Percentiles rank a stretch among this genome's conserved stretches.
phyloP scores from a whole-genome alignment of 2,329 filamentous ascomycete genomes.

The Chaetomium sp. region DNA sequence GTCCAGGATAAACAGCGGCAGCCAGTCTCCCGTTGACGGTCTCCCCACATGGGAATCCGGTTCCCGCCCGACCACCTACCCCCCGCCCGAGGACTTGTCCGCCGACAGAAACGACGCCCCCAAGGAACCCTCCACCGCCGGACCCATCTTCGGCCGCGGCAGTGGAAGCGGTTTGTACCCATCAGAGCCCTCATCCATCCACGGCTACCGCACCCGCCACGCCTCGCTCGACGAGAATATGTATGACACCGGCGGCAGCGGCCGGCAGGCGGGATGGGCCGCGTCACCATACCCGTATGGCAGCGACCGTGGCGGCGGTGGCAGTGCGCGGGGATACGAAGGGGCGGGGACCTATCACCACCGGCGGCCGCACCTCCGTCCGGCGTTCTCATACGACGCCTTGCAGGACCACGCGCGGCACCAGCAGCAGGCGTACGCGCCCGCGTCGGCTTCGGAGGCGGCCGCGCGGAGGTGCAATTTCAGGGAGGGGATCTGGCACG shows the following conservation, averaged over 20 bases:
- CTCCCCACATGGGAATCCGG: conserved; percentile 61
- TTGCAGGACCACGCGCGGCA: conserved; percentile 23
- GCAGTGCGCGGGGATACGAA: background rate
- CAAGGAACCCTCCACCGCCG: background rate
- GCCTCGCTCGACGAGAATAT: conserved; percentile 28
- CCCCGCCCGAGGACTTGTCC: conserved; percentile 44
- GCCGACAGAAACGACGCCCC: conserved; percentile 25
- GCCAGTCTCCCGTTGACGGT: conserved; percentile 58
- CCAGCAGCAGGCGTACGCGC: conserved; percentile 18
- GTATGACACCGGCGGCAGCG: conserved; percentile 20
- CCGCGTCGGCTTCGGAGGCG: background rate
- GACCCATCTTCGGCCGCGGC: background rate
- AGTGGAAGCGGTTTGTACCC: conserved; percentile 5
- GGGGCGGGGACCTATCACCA: background rate
- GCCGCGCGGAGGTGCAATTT: background rate
- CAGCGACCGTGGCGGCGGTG: background rate
- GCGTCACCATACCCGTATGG: conserved; percentile 12
- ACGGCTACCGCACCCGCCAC: conserved; percentile 26
- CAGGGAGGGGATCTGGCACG: background rate
- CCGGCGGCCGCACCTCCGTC: conserved; percentile 20
- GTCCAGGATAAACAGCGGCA: conserved; percentile 57
- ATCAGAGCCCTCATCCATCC: conserved; percentile 6
- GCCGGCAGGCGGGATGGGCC: conserved; percentile 8
- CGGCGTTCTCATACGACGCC: conserved; percentile 25
- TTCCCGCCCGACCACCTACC: conserved; percentile 39